Evolutionary conservation across 805 yeast species (phyloP).

Genomic region (Candida loeiensis): DNA sequence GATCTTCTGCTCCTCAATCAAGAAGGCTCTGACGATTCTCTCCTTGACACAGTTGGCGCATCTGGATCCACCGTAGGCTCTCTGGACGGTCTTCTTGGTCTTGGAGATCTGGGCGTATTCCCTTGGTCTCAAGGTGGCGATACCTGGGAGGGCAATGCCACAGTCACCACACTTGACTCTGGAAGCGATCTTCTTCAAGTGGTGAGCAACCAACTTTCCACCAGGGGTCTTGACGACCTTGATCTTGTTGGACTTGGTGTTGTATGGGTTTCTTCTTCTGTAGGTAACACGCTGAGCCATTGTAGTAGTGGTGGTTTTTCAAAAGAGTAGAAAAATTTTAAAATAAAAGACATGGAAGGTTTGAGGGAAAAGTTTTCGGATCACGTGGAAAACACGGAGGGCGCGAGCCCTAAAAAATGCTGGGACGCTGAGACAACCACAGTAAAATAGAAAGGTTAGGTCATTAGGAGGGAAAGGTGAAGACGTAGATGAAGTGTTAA

Average conservation of each 20-base stretch:
- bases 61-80: conserved; percentile 99
- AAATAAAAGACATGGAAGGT: conserved; percentile 1
- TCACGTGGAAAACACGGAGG: conserved; percentile 10
- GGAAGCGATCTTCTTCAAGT: conserved; percentile 86
- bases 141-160: conserved; percentile 78
- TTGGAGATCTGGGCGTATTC: conserved; percentile 91
- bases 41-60: conserved; percentile 99
- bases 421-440: too few species aligned
- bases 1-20: conserved; percentile 99
- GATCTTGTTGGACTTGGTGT: conserved; percentile 99
- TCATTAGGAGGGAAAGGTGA: too few species aligned
- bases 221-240: conserved; percentile 99
- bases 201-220: conserved; percentile 97
- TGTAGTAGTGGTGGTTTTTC: conserved; percentile 33
- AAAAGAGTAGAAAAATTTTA: conserved; percentile 15
- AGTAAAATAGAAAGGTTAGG: too few species aligned
- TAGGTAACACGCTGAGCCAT: conserved; percentile 99
- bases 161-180: conserved; percentile 89
- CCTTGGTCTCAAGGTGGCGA: conserved; percentile 97
- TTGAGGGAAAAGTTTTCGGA: conserved; percentile 2
- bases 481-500: too few species aligned
- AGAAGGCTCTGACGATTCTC: conserved; percentile 99
- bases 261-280: conserved; percentile 99
- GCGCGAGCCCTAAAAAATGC: conserved; percentile 16
- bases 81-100: conserved; percentile 97